Evolutionary conservation across 805 yeast species (phyloP), one percentile per base, ranked within the genome.

Genomic region (Schwanniomyces yamadae): DNA sequence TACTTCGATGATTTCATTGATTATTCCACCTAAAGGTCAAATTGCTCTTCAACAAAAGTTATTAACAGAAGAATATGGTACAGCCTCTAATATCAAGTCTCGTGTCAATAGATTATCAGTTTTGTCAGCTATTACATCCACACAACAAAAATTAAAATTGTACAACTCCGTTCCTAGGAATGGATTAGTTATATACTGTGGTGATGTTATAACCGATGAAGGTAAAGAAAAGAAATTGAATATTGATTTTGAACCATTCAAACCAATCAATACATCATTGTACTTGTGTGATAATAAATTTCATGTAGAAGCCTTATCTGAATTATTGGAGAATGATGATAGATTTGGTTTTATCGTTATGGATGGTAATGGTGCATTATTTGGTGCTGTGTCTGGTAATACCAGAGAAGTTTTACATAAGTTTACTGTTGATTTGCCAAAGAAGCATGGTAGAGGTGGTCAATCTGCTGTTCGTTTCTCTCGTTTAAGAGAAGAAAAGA

Each of bases 371-470:
- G 99, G 99, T 42, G 87, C 96, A 3, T 73, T 93, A 49, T 93
- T 93, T 52, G 99, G 99, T 67, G 77, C 95, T 13, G 80, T 93
- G 37, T 81, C 95, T 29, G 99, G 99, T 63, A 93, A 93, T 71
- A 90, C 96, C 31, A 84, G 99, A 73, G 96, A 93, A 45, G 87
- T 93, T 29, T 73, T 93, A 57, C 96, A 91, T 67, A 93, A 93
- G 67, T 93, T 93, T 69, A 84, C 73, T 2, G 99, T 93, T 38
- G 99, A 93, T 66, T 75, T 93, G 54, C 99, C 99, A 54, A 93
- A 93, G 75, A 93, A 93, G 87, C 99, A 93, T 75, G 99, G 99
- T 57, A 85, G 99, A 78, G 99, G 99, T 85, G 99, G 99, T 84
- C 99, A 93, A 73, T 93, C 99, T 45, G 99, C 99, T 29, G 62